These are phyloP conservation scores for Aureobasidium mangrovei DNA, from an alignment of 2,329 filamentous ascomycete genomes.

Conservation along the genomic window DNA sequence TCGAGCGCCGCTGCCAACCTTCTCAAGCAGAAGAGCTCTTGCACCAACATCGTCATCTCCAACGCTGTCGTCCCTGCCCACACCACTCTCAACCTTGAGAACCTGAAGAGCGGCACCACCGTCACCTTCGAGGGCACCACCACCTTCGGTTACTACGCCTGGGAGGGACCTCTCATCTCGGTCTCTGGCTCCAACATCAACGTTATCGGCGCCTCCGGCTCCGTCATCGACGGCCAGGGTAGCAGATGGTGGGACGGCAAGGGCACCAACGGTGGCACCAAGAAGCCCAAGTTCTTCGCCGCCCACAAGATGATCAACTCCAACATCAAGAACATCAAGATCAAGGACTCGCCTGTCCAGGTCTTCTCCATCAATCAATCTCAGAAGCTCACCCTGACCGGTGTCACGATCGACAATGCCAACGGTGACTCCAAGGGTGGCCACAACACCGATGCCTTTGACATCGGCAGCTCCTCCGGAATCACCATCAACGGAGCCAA, in stretches of 20 bases:
- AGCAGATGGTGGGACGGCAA: conserved; percentile 53
- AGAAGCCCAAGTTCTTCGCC: conserved; percentile 57
- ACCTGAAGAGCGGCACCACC: conserved; percentile 27
- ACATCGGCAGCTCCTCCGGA: conserved; percentile 20
- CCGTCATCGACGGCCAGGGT: conserved; percentile 49
- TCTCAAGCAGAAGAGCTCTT: conserved; percentile 18
- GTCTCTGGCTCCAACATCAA: conserved; percentile 50
- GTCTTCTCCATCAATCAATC: conserved; percentile 40
- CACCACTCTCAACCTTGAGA: conserved; percentile 30
- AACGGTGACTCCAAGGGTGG: conserved; percentile 37
- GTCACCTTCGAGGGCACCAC: conserved; percentile 58
- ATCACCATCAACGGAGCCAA: conserved; percentile 22
- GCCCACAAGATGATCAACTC: conserved; percentile 46
- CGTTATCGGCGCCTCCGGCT: conserved; percentile 44
- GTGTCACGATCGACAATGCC: conserved; percentile 50
- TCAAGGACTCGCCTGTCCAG: conserved; percentile 49
- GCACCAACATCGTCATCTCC: conserved; percentile 31
- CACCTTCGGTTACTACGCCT: conserved; percentile 57
- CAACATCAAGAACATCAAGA: conserved; percentile 41
- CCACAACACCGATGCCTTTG: conserved; percentile 27
- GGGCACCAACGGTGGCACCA: conserved; percentile 52
- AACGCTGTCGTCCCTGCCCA: conserved; percentile 31
- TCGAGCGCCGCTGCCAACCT: conserved; percentile 12
- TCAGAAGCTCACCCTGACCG: conserved; percentile 37
- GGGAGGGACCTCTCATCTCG: conserved; percentile 55